A percentile compares a stretch with the other conserved stretches of the same genome.
Conservation (phyloP, 2,329 filamentous ascomycete species). For the Colletotrichum sp. region DNA sequence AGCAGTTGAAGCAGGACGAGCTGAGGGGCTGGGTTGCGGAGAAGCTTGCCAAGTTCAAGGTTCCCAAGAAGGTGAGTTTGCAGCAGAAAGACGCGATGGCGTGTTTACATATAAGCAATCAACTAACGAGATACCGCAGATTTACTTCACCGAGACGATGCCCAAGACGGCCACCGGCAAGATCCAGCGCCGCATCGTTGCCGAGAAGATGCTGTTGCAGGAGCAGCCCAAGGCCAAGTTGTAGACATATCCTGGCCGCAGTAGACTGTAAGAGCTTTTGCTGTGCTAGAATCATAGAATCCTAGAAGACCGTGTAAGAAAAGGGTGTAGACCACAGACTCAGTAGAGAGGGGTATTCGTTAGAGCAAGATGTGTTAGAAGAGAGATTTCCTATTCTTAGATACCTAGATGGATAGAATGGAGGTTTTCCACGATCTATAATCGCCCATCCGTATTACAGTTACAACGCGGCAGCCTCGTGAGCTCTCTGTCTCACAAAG, state of each 20-base stretch:
- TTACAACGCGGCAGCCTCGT: background rate
- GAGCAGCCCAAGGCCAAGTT: slow-evolving; percentile 60
- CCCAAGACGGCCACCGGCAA: slow-evolving; percentile 94
- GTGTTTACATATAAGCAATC: background rate
- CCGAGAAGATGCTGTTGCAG: slow-evolving; percentile 81
- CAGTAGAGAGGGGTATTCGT: background rate
- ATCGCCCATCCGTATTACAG: background rate
- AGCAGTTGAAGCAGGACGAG: slow-evolving; percentile 60
- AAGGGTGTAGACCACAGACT: background rate
- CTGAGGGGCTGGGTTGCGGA: slow-evolving; percentile 72
- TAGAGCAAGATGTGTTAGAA: background rate
- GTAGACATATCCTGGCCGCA: slow-evolving; percentile 33
- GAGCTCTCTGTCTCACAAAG: background rate
- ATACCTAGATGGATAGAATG: slow-evolving; percentile 11
- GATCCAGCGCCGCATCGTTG: slow-evolving; percentile 85
- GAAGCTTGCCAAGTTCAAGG: slow-evolving; percentile 81
- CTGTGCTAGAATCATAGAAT: background rate
- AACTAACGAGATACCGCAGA: slow-evolving; percentile 41
- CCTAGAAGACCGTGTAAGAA: background rate
- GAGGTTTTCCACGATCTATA: background rate
- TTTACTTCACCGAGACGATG: slow-evolving; percentile 84
- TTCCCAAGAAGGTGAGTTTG: slow-evolving; percentile 75
- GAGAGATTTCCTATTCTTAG: background rate
- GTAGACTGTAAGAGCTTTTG: background rate
- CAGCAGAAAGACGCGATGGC: background rate